Percentiles rank a stretch among this genome's conserved stretches.
These are phyloP conservation scores for slime mould (Dictyostelium discoideum) DNA, from an alignment of 78 protist species.

Conservation along the genomic window DNA sequence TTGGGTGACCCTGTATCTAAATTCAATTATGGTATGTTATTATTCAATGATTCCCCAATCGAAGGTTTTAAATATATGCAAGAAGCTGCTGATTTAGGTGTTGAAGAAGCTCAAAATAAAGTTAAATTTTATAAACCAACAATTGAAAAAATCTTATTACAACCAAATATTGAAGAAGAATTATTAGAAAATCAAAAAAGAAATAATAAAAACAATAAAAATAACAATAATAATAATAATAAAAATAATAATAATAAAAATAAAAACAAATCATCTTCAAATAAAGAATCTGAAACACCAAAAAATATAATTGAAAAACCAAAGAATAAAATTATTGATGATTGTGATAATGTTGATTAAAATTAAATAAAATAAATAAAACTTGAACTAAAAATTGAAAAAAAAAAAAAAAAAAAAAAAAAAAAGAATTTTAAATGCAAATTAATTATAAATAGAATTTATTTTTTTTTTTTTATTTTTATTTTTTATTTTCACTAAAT, in stretches of 20 bases:
- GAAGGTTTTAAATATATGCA: not conserved
- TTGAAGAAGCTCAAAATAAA: not conserved
- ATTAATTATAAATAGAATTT: no score
- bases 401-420: no score
- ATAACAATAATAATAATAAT: not conserved
- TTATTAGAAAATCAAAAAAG: not conserved
- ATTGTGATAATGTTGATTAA: not conserved
- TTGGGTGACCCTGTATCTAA: not conserved
- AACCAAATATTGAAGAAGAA: not conserved
- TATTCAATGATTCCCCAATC: not conserved
- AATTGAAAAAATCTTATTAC: not conserved
- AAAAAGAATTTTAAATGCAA: no score
- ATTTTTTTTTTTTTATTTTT: no score
- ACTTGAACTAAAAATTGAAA: no score
- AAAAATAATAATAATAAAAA: not conserved
- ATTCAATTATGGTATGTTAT: not conserved
- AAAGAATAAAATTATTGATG: slow-evolving; percentile 1
- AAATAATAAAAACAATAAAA: not conserved
- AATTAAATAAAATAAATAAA: no score
- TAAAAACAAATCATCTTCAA: not conserved
- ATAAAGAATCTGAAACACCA: not conserved
- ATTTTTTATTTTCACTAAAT: no score
- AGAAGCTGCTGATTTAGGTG: slow-evolving; percentile 3
- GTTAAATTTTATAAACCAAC: not conserved
- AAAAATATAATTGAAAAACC: not conserved